Evolutionary conservation across 208 protist genomes (phyloP).

Genomic region (Trypanosoma cruzi): DNA sequence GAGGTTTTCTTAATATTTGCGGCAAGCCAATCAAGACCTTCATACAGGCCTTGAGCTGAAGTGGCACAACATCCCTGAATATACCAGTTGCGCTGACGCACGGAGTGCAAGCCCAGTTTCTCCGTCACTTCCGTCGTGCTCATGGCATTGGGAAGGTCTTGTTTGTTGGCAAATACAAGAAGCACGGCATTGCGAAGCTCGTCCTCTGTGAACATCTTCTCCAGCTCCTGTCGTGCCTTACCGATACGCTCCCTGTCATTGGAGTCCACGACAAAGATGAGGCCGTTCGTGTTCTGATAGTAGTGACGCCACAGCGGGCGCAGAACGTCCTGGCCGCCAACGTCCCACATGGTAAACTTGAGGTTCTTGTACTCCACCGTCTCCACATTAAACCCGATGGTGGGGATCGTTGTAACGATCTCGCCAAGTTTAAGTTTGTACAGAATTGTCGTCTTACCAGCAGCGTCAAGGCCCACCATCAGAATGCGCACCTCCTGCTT

Average conservation of each 20-base stretch:
- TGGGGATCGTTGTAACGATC: slow-evolving; percentile 97
- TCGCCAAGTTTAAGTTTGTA: slow-evolving; percentile 98
- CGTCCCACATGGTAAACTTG: slow-evolving; percentile 97
- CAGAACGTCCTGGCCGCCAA: slow-evolving; percentile 97
- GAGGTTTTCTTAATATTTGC: slow-evolving; percentile 72
- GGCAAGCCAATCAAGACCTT: slow-evolving; percentile 93
- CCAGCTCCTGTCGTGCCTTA: slow-evolving; percentile 92
- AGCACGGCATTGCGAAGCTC: slow-evolving; percentile 96
- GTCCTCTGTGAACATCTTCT: slow-evolving; percentile 97
- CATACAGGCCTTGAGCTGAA: slow-evolving; percentile 92
- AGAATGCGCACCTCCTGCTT: slow-evolving; percentile 97
- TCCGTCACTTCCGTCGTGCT: slow-evolving; percentile 96
- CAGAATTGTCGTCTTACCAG: slow-evolving; percentile 98
- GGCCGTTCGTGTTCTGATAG: slow-evolving; percentile 96
- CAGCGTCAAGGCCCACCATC: slow-evolving; percentile 98
- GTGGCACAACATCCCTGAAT: slow-evolving; percentile 93
- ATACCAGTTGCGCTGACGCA: slow-evolving; percentile 94
- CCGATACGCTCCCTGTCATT: slow-evolving; percentile 95
- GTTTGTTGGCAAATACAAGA: slow-evolving; percentile 99
- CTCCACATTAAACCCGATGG: slow-evolving; percentile 98
- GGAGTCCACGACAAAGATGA: slow-evolving; percentile 98
- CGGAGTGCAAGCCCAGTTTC: slow-evolving; percentile 93
- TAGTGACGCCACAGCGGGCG: slow-evolving; percentile 97
- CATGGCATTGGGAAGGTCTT: slow-evolving; percentile 98
- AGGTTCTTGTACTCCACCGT: slow-evolving; percentile 97